Conservation (phyloP, 805 yeast species). For the Saccharomycopsis schoenii region DNA sequence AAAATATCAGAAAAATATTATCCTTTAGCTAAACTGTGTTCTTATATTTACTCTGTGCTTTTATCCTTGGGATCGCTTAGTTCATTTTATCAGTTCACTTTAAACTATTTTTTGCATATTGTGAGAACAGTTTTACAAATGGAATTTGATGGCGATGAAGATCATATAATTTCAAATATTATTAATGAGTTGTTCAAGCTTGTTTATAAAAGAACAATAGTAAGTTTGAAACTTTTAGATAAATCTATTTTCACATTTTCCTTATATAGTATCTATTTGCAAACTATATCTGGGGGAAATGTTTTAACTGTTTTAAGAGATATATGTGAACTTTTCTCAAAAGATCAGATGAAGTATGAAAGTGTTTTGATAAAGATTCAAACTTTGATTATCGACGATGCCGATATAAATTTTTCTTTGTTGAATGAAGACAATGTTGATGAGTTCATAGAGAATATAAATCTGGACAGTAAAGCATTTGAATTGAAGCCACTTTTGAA, state of each 20-base stretch:
- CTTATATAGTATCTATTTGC: neutral
- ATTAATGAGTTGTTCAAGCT: conserved; percentile 34
- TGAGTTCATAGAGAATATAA: neutral
- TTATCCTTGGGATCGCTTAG: conserved; percentile 34
- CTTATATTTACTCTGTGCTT: conserved; percentile 40
- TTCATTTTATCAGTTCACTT: conserved; percentile 49
- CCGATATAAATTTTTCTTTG: neutral
- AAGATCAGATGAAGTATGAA: neutral
- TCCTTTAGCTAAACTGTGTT: conserved; percentile 47
- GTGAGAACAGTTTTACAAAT: conserved; percentile 25
- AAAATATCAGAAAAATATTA: conserved; percentile 35
- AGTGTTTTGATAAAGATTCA: neutral
- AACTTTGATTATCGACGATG: neutral
- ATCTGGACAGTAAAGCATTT: neutral
- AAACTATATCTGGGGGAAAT: neutral
- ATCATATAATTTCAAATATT: conserved; percentile 25
- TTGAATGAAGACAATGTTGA: neutral
- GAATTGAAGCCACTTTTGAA: neutral
- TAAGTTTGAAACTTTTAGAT: conserved; percentile 38
- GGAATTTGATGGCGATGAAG: conserved; percentile 11
- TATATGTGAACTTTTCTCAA: neutral
- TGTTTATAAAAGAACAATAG: conserved; percentile 35
- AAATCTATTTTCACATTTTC: conserved; percentile 28
- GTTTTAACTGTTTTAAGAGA: neutral
- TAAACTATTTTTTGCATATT: conserved; percentile 33